Evolutionary conservation across 2,329 filamentous ascomycete species (phyloP).

Genomic region (Arthroderma sp.): DNA sequence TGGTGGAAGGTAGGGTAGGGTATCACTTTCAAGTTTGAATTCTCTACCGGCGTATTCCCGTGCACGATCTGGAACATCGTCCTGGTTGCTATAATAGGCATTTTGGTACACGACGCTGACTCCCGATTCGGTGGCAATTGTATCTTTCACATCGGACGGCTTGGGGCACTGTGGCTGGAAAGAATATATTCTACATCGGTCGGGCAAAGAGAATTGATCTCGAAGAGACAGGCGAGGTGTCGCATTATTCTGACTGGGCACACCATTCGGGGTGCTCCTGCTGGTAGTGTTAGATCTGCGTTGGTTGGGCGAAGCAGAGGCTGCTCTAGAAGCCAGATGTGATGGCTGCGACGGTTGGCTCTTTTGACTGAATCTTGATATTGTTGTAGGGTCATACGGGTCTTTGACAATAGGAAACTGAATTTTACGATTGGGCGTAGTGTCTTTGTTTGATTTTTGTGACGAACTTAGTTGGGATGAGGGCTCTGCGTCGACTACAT

Average conservation of each 20-base stretch:
- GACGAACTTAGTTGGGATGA: conserved; percentile 15
- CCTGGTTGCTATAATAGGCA: conserved; percentile 71
- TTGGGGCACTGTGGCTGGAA: conserved; percentile 17
- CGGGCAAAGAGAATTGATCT: conserved; percentile 17
- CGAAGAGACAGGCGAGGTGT: too few species aligned
- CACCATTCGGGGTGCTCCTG: too few species aligned
- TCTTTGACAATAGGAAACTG: conserved; percentile 69
- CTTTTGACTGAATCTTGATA: conserved; percentile 53
- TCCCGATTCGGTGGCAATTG: conserved; percentile 42
- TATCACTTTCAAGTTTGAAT: conserved; percentile 63
- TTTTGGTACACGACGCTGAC: conserved; percentile 69
- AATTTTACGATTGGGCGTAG: conserved; percentile 34
- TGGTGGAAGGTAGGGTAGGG: conserved; percentile 62
- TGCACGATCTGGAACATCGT: conserved; percentile 62
- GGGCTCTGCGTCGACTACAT: conserved; percentile 5
- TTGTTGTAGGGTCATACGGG: conserved; percentile 50
- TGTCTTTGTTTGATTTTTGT: conserved; percentile 17
- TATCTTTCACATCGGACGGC: conserved; percentile 38
- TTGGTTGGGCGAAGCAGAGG: too few species aligned
- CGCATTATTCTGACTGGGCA: too few species aligned
- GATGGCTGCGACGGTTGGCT: conserved; percentile 41
- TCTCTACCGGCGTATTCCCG: conserved; percentile 81
- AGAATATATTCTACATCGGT: conserved; percentile 13
- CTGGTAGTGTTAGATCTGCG: too few species aligned
- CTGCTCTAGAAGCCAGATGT: conserved; percentile 3